These are phyloP conservation scores for Sanghuangporus weigelae DNA, from an alignment of 1,284 basidiomycete species.

Conservation along the genomic window DNA sequence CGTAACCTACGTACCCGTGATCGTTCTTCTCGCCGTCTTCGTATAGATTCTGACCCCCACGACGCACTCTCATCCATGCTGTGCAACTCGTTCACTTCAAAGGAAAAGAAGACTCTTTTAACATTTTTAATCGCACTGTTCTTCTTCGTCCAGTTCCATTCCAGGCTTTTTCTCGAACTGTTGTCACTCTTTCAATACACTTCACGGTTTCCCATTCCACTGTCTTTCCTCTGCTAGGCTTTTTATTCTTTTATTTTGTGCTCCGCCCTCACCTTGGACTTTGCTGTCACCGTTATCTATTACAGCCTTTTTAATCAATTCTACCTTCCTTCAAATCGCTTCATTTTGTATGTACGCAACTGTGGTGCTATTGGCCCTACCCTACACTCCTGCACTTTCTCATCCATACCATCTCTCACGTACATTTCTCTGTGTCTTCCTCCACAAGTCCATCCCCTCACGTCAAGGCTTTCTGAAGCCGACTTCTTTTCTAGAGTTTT, in stretches of 20 bases:
- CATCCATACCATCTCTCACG: too few species aligned
- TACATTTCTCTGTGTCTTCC: too few species aligned
- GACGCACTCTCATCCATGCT: background rate
- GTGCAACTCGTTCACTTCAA: background rate
- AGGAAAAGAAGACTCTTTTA: background rate
- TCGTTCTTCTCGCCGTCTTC: constrained; percentile 65
- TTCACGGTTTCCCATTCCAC: background rate
- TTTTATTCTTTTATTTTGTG: background rate
- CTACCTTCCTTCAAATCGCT: background rate
- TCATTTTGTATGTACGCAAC: background rate
- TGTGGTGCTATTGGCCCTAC: background rate
- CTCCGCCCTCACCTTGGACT: background rate
- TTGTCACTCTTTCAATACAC: constrained; percentile 3
- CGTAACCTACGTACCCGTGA: constrained; percentile 73
- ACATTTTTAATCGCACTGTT: background rate
- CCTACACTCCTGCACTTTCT: background rate
- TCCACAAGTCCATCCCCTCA: too few species aligned
- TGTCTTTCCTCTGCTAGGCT: background rate
- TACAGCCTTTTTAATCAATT: background rate
- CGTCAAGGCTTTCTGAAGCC: too few species aligned
- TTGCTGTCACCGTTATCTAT: background rate
- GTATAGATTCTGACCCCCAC: constrained; percentile 30
- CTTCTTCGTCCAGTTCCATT: background rate
- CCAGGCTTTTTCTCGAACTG: background rate
- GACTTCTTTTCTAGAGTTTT: too few species aligned